Base-by-base conservation (phyloP, 768 basidiomycete genomes). In the Termitomyces sp. region DNA sequence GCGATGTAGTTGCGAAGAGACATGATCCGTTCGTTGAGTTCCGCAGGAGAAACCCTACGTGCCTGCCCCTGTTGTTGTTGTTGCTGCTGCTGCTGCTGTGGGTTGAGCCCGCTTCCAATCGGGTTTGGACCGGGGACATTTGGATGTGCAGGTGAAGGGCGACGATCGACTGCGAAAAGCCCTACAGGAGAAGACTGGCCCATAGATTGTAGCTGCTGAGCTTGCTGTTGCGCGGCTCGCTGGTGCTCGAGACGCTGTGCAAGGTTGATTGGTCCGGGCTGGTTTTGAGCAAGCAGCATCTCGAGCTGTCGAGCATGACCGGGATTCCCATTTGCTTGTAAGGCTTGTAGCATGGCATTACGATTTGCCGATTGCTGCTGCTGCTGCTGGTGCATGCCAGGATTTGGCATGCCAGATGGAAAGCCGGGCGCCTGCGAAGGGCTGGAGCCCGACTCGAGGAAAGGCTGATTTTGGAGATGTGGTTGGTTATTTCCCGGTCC, bases 161-260 rank as follows among this genome's bases (percentile, higher is more conserved):
- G 83, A 39, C 81, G 79, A 67, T 85, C 75, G 32, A 74, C 75
- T n/a, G 82, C 71, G 22, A 79, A 66, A 68, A 86, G 85, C 65
- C 83, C 77, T 58, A 85, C 84, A 22, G 72, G 63, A 9, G 75
- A 66, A 22, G 75, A 64, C 61, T 79, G 82, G 59, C 74, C 79
- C 63, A 78, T 71, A 40, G 78, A 60, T 64, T 67, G 55, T 11
- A 74, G 67, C 61, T 69, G 55, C 40, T 66, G 65, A 18, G 52
- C 68, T 45, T 66, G 70, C 60, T 70, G 70, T 28, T 67, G 72
- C 48, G 66, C 63, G 70, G 71, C 35, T 46, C 62, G 59, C 38
- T 70, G 69, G 5, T 72, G 68, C 54, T 74, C 67, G 4, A 68
- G 38, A 16, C 67, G 63, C 59, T 64, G 63, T 0, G 46, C 68